phyloP scores from a whole-genome alignment of 176 grass and related monocot species.

The Melocanna baccifera region DNA sequence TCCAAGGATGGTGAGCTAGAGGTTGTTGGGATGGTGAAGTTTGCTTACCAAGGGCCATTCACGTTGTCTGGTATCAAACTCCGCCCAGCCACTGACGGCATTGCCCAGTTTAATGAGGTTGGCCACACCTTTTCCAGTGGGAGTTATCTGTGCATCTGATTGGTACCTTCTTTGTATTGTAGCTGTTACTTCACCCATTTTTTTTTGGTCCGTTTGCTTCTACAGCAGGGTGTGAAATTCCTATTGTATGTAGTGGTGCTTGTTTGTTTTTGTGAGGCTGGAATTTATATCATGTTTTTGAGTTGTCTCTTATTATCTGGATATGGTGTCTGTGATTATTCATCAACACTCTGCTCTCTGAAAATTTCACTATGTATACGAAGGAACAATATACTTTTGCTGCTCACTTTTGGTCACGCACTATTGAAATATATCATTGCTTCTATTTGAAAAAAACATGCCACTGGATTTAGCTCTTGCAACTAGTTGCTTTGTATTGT shows the following conservation, averaged over 20 bases:
- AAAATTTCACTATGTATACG: not conserved
- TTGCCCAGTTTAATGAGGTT: conserved; percentile 73
- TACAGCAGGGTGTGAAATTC: conserved; percentile 30
- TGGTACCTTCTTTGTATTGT: conserved; percentile 39
- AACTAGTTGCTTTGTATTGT: not conserved
- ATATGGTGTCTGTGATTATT: conserved; percentile 23
- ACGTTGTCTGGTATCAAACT: conserved; percentile 88
- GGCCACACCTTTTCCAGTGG: conserved; percentile 82
- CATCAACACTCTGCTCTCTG: not conserved
- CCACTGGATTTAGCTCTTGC: not conserved
- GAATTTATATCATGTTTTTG: conserved; percentile 31
- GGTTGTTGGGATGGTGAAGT: conserved; percentile 81
- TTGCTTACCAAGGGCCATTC: conserved; percentile 68
- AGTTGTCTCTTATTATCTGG: conserved; percentile 13
- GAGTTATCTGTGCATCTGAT: conserved; percentile 79
- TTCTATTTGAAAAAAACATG: conserved; percentile 3
- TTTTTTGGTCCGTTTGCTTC: conserved; percentile 40
- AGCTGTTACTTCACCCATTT: not conserved
- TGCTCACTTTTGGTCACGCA: not conserved
- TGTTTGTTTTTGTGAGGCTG: conserved; percentile 36
- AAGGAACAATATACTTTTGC: not conserved
- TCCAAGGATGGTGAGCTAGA: conserved; percentile 86
- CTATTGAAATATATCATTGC: not conserved
- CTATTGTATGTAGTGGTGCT: conserved; percentile 43
- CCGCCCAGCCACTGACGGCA: conserved; percentile 61